Conservation (phyloP, 805 yeast species). For the Candida awuae region DNA sequence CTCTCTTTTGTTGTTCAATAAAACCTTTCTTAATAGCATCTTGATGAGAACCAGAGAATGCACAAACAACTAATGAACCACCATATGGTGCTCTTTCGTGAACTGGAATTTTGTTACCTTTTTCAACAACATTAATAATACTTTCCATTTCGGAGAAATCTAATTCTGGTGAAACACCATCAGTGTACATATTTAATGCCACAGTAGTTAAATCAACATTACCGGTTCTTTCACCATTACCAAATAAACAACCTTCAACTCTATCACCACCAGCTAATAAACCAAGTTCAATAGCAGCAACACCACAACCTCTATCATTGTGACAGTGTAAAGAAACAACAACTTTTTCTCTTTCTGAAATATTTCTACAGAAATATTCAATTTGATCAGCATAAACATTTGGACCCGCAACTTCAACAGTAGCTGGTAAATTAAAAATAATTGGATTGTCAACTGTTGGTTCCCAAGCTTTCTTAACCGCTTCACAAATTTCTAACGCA, state of each 20-base stretch:
- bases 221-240: conserved; percentile 83
- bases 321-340: conserved; percentile 67
- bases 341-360: conserved; percentile 63
- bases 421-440: conserved; percentile 73
- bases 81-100: conserved; percentile 74
- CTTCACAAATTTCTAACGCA: conserved; percentile 71
- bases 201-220: conserved; percentile 71
- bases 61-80: conserved; percentile 71
- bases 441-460: conserved; percentile 69
- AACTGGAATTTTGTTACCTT: conserved; percentile 69
- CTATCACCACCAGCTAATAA: conserved; percentile 78
- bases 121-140: conserved; percentile 61
- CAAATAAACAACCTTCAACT: conserved; percentile 76
- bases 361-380: conserved; percentile 62
- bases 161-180: conserved; percentile 63
- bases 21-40: conserved; percentile 33
- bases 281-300: conserved; percentile 75
- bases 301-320: conserved; percentile 79
- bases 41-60: conserved; percentile 54
- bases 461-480: conserved; percentile 72
- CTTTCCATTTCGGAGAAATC: conserved; percentile 65
- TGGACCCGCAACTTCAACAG: conserved; percentile 72
- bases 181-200: conserved; percentile 71
- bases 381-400: conserved; percentile 75
- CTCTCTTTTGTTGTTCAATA: conserved; percentile 43